Evolutionary conservation across 2,329 filamentous ascomycete species (phyloP), one percentile per base, ranked within the genome.

Genomic region (Ophiostoma himal-ulmi): DNA sequence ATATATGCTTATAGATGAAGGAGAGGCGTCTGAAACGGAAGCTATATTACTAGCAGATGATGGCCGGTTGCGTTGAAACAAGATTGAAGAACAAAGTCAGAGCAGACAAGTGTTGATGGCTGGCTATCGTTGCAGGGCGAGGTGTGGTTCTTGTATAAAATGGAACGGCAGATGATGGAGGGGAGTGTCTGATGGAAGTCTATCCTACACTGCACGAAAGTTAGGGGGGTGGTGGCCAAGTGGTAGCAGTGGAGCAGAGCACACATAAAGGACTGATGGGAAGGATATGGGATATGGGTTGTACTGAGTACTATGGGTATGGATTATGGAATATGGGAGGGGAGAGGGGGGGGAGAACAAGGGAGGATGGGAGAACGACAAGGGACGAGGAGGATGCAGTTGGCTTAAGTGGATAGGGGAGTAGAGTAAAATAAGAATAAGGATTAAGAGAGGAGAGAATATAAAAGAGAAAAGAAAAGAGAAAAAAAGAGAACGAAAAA

Each of bases 71-170:
- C 73, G 72, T 73, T 73, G 74, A 77, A 75, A 73, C 72, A 70
- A 77, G 73, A 74, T 73, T 72, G 36, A 48, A 44, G 22, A 67
- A 67, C 37, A 74, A 76, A 76, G 74, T 75, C 73, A 70, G 75
- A 74, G 76, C 39, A 74, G 72, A 74, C 30, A 41, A 67, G 72
- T 74, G 74, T 76, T 74, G 72, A 74, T 73, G 74, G 73, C 69
- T 73, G 73, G 75, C 73, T 77, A 75, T 77, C 62, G 62, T 81
- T 79, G 80, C 79, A 81, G 81, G 79, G 78, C 75, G 71, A 79
- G 78, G 79, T 78, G 80, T 82, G 80, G 79, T 81, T 82, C 81
- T 83, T 83, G 81, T 82, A 81, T 79, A 77, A 78, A 79, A 79
- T 78, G 80, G 80, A 77, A 81, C 81, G 81, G 81, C 79, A 82